phyloP scores from a whole-genome alignment of 495 filamentous ascomycete species.

The Penicillium psychrofluorescens region DNA sequence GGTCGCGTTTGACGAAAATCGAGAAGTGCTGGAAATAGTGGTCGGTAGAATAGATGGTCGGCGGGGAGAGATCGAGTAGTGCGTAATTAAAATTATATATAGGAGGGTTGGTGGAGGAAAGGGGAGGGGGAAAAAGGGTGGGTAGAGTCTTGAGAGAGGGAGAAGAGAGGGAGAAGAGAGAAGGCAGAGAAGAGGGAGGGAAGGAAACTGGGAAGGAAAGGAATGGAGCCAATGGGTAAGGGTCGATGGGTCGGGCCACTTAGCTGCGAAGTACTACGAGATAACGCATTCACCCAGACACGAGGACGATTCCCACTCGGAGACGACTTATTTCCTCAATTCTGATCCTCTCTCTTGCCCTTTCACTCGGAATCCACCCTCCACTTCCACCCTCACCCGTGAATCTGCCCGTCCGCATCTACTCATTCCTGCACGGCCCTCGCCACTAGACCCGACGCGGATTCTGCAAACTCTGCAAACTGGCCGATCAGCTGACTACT shows the following conservation, averaged over 20 bases:
- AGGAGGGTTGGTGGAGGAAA: neutral
- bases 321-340: too few relatives aligned
- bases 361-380: too few relatives aligned
- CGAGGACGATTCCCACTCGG: too few relatives aligned
- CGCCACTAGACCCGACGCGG: constrained; percentile 4
- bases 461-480: constrained; percentile 5
- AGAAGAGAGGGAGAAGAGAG: constrained; percentile 7
- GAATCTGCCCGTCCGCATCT: neutral
- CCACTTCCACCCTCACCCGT: neutral
- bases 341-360: too few relatives aligned
- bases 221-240: constrained; percentile 5
- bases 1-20: neutral
- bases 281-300: neutral
- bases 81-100: neutral
- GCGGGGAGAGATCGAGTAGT: neutral
- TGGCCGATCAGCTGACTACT: constrained; percentile 10
- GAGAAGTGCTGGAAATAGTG: too few relatives aligned
- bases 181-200: constrained; percentile 11
- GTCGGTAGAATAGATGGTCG: neutral
- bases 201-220: constrained; percentile 15
- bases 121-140: constrained; percentile 2
- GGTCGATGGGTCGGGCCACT: too few relatives aligned
- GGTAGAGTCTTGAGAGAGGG: constrained; percentile 2
- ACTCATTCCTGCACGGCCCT: neutral
- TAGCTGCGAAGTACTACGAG: too few relatives aligned